Percentiles rank a stretch among this genome's conserved stretches.
These are phyloP conservation scores for Juglanconis oblonga DNA, from an alignment of 2,329 filamentous ascomycete genomes.

Conservation along the genomic window DNA sequence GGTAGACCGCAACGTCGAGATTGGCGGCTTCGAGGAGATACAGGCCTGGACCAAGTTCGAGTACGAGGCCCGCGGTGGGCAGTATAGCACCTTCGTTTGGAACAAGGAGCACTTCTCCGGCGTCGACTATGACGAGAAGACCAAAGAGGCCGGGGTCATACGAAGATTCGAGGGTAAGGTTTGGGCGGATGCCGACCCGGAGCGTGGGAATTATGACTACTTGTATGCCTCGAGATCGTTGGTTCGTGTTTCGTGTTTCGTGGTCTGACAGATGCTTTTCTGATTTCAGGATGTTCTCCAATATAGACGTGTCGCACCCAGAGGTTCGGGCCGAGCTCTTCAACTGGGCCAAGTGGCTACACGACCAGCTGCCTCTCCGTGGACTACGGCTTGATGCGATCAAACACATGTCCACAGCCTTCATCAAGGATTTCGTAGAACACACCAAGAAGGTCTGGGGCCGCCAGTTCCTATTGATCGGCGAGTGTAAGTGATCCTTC, in stretches of 20 bases:
- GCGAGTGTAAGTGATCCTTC: conserved; percentile 44
- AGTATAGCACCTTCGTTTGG: conserved; percentile 61
- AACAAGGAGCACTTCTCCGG: conserved; percentile 66
- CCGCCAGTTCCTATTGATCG: conserved; percentile 61
- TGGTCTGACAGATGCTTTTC: background rate
- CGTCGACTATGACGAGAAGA: conserved; percentile 59
- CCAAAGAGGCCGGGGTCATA: conserved; percentile 53
- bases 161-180: conserved; percentile 63
- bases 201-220: conserved; percentile 60
- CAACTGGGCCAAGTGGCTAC: conserved; percentile 30
- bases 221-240: conserved; percentile 12
- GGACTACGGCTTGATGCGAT: conserved; percentile 33
- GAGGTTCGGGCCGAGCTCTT: conserved; percentile 29
- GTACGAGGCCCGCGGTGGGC: conserved; percentile 58
- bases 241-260: background rate
- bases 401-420: conserved; percentile 31
- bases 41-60: conserved; percentile 66
- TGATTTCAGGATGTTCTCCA: conserved; percentile 29
- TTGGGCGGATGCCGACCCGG: conserved; percentile 57
- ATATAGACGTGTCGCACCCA: conserved; percentile 31
- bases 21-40: conserved; percentile 57
- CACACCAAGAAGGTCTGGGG: conserved; percentile 31
- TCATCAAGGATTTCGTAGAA: conserved; percentile 26
- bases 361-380: conserved; percentile 27
- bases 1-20: conserved; percentile 51